These are phyloP conservation scores for Mucor lusitanicus DNA, from an alignment of 371 early-diverging fungal genomes.

Conservation along the genomic window DNA sequence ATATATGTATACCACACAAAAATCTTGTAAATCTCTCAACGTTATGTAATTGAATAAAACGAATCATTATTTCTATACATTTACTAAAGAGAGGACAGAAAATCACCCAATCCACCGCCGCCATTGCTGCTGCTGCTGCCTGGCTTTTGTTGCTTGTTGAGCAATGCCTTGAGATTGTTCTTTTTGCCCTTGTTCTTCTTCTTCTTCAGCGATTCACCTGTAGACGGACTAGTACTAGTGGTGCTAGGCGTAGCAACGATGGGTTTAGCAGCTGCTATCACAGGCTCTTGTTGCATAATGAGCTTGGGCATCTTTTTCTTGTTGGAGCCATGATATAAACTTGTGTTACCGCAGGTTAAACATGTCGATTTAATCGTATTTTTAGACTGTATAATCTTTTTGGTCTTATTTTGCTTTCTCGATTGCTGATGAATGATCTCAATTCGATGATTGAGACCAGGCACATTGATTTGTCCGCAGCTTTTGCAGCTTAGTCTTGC, in stretches of 20 bases:
- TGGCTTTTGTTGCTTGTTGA: conserved; percentile 28
- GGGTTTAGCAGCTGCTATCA: neutral
- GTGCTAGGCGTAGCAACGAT: neutral
- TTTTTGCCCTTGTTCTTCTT: conserved; percentile 45
- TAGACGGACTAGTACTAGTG: neutral
- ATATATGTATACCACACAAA: neutral
- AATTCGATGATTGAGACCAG: conserved; percentile 31
- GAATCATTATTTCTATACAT: neutral
- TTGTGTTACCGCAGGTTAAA: conserved; percentile 22
- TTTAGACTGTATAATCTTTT: neutral
- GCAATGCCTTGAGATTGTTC: conserved; percentile 42
- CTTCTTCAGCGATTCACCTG: conserved; percentile 5
- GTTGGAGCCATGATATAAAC: conserved; percentile 25
- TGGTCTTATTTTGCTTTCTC: neutral
- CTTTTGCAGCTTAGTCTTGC: conserved; percentile 29
- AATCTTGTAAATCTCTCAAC: neutral
- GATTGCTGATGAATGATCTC: conserved; percentile 14
- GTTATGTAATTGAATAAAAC: neutral
- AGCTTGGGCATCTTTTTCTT: conserved; percentile 15
- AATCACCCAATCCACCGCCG: conserved; percentile 25
- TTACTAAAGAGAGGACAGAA: conserved; percentile 34
- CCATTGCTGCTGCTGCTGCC: neutral
- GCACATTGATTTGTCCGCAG: conserved; percentile 40
- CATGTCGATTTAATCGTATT: conserved; percentile 25
- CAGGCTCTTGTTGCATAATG: neutral